These are phyloP conservation scores for Fagopyrum esculentum DNA, from an alignment of 148 eudicot genomes.

Conservation along the genomic window DNA sequence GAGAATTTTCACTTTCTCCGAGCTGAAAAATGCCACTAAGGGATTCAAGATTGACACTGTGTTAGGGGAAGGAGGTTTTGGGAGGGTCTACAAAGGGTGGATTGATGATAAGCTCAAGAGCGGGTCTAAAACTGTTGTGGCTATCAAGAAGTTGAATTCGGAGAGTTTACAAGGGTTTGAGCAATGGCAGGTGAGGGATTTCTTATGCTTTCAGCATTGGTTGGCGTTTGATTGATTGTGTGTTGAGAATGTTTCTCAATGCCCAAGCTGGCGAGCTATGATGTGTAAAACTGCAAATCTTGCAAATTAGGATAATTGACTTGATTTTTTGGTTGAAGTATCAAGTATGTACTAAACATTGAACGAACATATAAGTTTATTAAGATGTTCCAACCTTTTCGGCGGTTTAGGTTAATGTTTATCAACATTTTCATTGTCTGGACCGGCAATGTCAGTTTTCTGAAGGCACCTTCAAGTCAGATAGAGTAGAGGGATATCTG, in stretches of 20 bases:
- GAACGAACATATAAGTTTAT: no score
- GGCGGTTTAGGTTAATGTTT: no score
- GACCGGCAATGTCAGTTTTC: no score
- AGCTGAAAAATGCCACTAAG: slow-evolving; percentile 52
- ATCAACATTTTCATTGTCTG: no score
- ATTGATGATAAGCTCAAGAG: slow-evolving; percentile 45
- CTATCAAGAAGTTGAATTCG: slow-evolving; percentile 66
- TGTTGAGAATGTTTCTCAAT: not conserved
- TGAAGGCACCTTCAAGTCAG: no score
- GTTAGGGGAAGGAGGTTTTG: slow-evolving; percentile 78
- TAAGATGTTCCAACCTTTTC: no score
- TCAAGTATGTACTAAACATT: no score
- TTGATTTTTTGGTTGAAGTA: no score
- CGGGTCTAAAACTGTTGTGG: slow-evolving; percentile 60
- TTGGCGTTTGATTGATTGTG: not conserved
- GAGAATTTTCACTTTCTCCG: slow-evolving; percentile 49
- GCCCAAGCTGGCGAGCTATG: not conserved
- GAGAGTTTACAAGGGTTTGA: slow-evolving; percentile 71
- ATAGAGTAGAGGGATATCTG: no score
- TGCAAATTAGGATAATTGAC: no score
- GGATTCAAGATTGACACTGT: slow-evolving; percentile 51
- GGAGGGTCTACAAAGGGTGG: slow-evolving; percentile 73
- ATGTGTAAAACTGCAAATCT: not conserved
- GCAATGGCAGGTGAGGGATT: slow-evolving; percentile 52
- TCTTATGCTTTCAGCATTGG: not conserved